Base-by-base conservation (phyloP, 306 rosid species). In the Sesbania bispinosa region DNA sequence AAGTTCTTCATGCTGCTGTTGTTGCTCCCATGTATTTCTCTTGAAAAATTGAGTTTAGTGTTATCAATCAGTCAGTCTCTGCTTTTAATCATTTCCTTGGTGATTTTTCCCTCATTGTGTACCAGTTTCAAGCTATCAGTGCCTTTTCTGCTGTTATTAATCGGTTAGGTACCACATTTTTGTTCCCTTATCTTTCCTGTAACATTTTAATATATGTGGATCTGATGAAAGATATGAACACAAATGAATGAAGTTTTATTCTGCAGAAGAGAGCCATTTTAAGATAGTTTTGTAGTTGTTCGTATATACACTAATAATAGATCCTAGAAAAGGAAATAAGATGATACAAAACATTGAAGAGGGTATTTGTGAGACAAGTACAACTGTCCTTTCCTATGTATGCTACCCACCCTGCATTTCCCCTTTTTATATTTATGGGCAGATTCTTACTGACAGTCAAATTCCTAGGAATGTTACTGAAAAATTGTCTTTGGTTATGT, bases 11-110 rank as follows among this genome's bases (percentile, higher is more conserved):
- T 9, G 97, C 86, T 30, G 99, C 99, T 62, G 96, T 94, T 69
- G 96, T 94, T 82, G 99, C 99, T 32, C 99, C 99, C 19, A 88
- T 94, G 99, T 94, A 69, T 81, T 94, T 94, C 77, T 76, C 99
- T 0, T 97, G 99, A 18, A 89, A 94, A 84, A 94, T 94, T 62
- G 99, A 94, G 86, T 89, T 94, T 81, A 97, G 99, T 71, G 96
- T 94, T 62, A 91, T 94, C 71, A 91, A 91, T 78, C 99, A 94
- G 75, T 94, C 99, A 15, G 95, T 89, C 62, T 94, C 97, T 71
- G 97, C 99, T 79, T 94, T 94, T 71, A 94, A 83, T 82, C 99
- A 94, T 71, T 88, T 94, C 74, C 96, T 94, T 62, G 88, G 96
- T 42, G 99, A 94, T 72, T 89, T 94, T 52, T 91, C 97, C 80